phyloP scores from a whole-genome alignment of 371 early-diverging fungal genomes.

The Thermomucor indicae-seudaticae region DNA sequence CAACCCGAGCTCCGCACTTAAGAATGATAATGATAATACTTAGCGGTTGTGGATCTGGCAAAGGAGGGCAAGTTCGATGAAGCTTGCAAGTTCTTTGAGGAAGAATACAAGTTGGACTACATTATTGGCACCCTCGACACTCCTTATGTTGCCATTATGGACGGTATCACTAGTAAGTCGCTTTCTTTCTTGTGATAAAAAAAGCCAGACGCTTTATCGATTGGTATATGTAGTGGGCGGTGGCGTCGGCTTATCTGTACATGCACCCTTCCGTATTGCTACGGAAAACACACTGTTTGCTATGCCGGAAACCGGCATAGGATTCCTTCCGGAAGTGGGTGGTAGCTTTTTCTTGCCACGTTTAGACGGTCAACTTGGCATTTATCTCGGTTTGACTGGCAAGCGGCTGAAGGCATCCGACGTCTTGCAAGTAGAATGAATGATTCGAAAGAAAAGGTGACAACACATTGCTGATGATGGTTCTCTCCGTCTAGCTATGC shows the following conservation, averaged over 20 bases:
- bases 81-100: constrained; percentile 81
- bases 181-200: neutral
- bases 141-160: constrained; percentile 85
- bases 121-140: constrained; percentile 82
- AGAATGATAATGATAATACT: neutral
- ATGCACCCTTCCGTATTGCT: constrained; percentile 94
- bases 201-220: neutral
- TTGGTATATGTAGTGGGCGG: constrained; percentile 78
- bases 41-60: constrained; percentile 45
- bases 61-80: constrained; percentile 34
- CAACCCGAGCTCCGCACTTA: no score
- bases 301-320: constrained; percentile 96
- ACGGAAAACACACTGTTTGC: constrained; percentile 92
- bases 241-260: constrained; percentile 93
- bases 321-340: constrained; percentile 96
- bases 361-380: constrained; percentile 90
- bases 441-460: neutral
- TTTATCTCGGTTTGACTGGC: constrained; percentile 93
- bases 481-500: constrained; percentile 4
- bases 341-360: constrained; percentile 93
- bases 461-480: neutral
- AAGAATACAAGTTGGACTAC: constrained; percentile 93
- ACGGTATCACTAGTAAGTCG: constrained; percentile 88
- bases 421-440: constrained; percentile 60
- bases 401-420: constrained; percentile 76